Evolutionary conservation across 352 stramenopile species (phyloP).

Genomic region (Pythium utonaiense): DNA sequence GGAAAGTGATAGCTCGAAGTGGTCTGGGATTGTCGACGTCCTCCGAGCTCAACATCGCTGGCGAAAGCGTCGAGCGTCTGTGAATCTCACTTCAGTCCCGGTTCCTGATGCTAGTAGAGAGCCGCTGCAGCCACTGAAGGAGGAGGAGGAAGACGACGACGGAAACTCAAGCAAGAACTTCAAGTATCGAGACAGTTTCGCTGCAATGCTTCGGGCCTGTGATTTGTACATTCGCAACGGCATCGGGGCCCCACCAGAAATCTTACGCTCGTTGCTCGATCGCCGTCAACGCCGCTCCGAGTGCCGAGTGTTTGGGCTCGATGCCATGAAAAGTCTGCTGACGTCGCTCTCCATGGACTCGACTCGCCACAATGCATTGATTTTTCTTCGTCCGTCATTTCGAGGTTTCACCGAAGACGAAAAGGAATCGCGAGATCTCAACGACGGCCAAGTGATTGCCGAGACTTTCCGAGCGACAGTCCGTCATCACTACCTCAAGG

Average conservation of each 20-base stretch:
- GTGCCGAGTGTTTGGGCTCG: constrained; percentile 71
- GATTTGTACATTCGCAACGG: constrained; percentile 86
- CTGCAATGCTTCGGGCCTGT: constrained; percentile 80
- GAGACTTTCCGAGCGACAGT: constrained; percentile 84
- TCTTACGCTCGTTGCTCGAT: constrained; percentile 68
- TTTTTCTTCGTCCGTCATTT: constrained; percentile 83
- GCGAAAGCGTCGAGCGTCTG: constrained; percentile 48
- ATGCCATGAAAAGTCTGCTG: constrained; percentile 79
- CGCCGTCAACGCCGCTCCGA: constrained; percentile 67
- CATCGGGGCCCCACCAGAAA: constrained; percentile 72
- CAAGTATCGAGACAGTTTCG: constrained; percentile 62
- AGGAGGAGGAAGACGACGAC: constrained; percentile 23
- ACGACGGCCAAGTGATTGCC: constrained; percentile 69
- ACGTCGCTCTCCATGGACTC: constrained; percentile 72
- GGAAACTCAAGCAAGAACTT: constrained; percentile 23
- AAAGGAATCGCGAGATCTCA: constrained; percentile 73
- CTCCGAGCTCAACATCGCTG: constrained; percentile 74
- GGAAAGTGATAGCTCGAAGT: constrained; percentile 78
- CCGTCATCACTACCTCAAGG: constrained; percentile 84
- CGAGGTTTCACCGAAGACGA: constrained; percentile 84
- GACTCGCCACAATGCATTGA: constrained; percentile 65
- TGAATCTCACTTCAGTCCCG: constrained; percentile 14
- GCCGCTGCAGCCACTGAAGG: constrained; percentile 20
- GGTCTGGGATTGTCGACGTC: constrained; percentile 82
- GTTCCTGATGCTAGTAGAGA: not conserved